Conservation (phyloP, 2,329 filamentous ascomycete genomes). For the Fusarium decemcellulare region DNA sequence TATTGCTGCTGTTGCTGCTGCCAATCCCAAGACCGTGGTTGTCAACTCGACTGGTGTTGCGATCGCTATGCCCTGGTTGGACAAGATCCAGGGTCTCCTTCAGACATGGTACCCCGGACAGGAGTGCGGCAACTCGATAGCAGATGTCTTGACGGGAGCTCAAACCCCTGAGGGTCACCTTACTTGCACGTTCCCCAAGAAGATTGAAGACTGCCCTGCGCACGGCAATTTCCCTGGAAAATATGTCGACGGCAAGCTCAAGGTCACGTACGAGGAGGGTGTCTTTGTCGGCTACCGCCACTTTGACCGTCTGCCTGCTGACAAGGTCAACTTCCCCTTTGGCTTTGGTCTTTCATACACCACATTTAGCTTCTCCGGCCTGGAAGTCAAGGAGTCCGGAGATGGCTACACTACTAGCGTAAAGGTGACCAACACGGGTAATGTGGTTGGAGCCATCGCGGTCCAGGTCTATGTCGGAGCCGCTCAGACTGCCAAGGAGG, state of each 20-base stretch:
- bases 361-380: conserved; percentile 71
- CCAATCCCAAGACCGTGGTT: conserved; percentile 71
- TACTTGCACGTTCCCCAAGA: conserved; percentile 73
- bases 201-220: conserved; percentile 73
- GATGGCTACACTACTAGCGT: conserved; percentile 62
- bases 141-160: conserved; percentile 75
- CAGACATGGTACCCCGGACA: conserved; percentile 80
- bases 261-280: conserved; percentile 77
- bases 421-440: conserved; percentile 71
- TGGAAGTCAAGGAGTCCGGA: conserved; percentile 57
- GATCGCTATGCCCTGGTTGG: conserved; percentile 70
- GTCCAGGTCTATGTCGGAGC: conserved; percentile 67
- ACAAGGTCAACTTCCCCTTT: conserved; percentile 75
- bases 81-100: conserved; percentile 70
- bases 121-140: conserved; percentile 77
- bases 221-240: conserved; percentile 73
- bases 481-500: conserved; percentile 28
- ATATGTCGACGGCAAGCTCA: conserved; percentile 59
- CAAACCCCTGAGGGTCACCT: conserved; percentile 76
- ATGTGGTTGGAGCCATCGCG: conserved; percentile 63
- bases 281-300: conserved; percentile 79
- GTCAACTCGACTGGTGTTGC: conserved; percentile 77
- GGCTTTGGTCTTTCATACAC: conserved; percentile 65
- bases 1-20: conserved; percentile 68
- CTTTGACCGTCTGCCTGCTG: conserved; percentile 72